Base-by-base conservation (phyloP, 2,329 filamentous ascomycete genomes). In the Exophiala alcalophila region DNA sequence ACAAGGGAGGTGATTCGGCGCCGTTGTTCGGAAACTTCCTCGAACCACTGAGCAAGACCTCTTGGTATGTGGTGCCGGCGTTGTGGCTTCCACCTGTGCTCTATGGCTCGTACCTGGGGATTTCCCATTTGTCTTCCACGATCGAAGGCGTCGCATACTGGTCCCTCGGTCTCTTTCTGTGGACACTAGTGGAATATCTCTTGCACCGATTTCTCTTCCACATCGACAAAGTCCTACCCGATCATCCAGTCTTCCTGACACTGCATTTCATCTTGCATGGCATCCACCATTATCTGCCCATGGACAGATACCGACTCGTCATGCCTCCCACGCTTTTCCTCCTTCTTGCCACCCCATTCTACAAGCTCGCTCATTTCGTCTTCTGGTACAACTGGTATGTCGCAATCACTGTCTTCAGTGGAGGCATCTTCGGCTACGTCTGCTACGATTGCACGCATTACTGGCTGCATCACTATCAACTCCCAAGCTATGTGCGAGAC, bases 381-480 rank as follows among this genome's bases (percentile, higher is more conserved):
- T 88, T 98, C 65, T 84, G 71, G 63, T 90, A 82, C 69, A 79
- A 91, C 66, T 97, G 90, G 90, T 77, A 86, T 65, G 78, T 83
- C 7, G 92, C 81, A 4, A 78, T 82, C 0, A 79, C 82, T 15
- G 83, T 88, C 3, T 98, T 77, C 71, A 91, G 83, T 59, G 92
- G 92, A 35, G 92, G 90, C 49, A 82, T 98, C 52, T 94, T 95
- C 58, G 92, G 92, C 44, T 98, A 98, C 64, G 77, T 96, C 50
- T 89, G 85, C 73, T 98, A 98, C 70, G 92, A 98, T 65, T 61
- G 96, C 71, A 98, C 92, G 2, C 92, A 98, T 66, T 98, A 97
- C 74, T 98, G 98, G 76, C 77, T 98, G 26, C 92, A 98, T 66
- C 92, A 98, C 71, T 80, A 85, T 69, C 94, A 88, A 77, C 80